Evolutionary conservation across 2,329 filamentous ascomycete genomes (phyloP).

Genomic region (Elsinoe australis): DNA sequence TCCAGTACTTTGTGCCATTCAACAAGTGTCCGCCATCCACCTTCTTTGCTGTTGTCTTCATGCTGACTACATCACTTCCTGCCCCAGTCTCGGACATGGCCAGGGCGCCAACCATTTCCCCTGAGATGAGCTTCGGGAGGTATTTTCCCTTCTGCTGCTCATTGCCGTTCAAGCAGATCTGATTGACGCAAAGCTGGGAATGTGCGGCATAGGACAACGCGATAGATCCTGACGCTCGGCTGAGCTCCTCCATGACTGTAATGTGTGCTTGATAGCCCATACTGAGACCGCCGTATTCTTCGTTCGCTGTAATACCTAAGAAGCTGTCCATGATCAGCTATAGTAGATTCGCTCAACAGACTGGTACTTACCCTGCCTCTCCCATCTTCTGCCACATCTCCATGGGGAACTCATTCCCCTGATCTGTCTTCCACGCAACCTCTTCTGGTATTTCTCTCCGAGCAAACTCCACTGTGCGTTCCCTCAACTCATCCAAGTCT

Average conservation of each 20-base stretch:
- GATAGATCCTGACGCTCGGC: conserved; percentile 63
- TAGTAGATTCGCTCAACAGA: not conserved
- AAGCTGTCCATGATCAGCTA: conserved; percentile 46
- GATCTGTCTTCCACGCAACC: conserved; percentile 74
- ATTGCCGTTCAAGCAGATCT: conserved; percentile 82
- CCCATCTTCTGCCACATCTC: conserved; percentile 93
- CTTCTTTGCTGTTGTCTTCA: conserved; percentile 76
- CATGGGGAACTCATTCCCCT: conserved; percentile 76
- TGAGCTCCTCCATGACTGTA: conserved; percentile 90
- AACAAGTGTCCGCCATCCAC: conserved; percentile 80
- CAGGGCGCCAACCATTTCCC: conserved; percentile 73
- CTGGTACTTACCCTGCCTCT: conserved; percentile 57
- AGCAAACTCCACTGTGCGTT: conserved; percentile 81
- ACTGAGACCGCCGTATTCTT: conserved; percentile 78
- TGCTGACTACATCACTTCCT: conserved; percentile 88
- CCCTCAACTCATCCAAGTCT: conserved; percentile 73
- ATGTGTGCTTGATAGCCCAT: conserved; percentile 98
- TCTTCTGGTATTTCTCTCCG: conserved; percentile 76
- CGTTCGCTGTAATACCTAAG: conserved; percentile 86
- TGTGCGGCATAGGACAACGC: conserved; percentile 92
- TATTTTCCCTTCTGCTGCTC: conserved; percentile 70
- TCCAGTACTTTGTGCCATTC: conserved; percentile 98
- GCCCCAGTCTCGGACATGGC: conserved; percentile 93
- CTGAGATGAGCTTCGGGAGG: conserved; percentile 72
- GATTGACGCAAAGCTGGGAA: conserved; percentile 93